phyloP scores from a whole-genome alignment of 352 stramenopile species.

The Phytophthora tentaculata region DNA sequence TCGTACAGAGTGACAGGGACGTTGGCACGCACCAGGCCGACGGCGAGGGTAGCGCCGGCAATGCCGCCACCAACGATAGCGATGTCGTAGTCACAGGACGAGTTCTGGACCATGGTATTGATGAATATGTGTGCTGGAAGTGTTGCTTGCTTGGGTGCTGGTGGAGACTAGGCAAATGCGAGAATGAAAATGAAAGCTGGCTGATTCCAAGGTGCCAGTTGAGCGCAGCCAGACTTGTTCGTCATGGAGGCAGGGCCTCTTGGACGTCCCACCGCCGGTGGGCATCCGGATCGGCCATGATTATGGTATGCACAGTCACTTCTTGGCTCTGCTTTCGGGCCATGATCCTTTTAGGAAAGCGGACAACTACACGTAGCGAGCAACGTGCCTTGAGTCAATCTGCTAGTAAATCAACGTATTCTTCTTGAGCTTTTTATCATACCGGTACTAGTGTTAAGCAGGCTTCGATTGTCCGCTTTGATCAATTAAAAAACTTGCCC shows the following conservation, averaged over 20 bases:
- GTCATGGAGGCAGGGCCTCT: constrained; percentile 9
- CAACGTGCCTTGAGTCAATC: too few relatives aligned
- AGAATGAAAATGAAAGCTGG: constrained; percentile 16
- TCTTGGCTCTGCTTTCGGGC: constrained; percentile 21
- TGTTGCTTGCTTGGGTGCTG: constrained; percentile 11
- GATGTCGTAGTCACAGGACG: constrained; percentile 34
- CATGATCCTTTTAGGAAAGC: constrained; percentile 13
- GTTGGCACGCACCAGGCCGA: constrained; percentile 31
- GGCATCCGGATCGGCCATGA: constrained; percentile 2
- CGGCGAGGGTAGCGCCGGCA: constrained; percentile 34
- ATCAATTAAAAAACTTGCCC: too few relatives aligned
- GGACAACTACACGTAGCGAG: too few relatives aligned
- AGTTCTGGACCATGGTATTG: constrained; percentile 29
- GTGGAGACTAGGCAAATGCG: constrained; percentile 18
- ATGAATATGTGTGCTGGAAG: not conserved
- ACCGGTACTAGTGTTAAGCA: too few relatives aligned
- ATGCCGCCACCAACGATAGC: constrained; percentile 41
- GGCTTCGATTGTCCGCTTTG: too few relatives aligned
- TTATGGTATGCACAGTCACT: too few relatives aligned
- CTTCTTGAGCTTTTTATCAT: too few relatives aligned
- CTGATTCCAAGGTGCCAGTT: constrained; percentile 3
- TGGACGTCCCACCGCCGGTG: constrained; percentile 8
- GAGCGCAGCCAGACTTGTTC: constrained; percentile 2
- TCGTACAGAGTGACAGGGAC: constrained; percentile 42
- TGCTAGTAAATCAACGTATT: too few relatives aligned